Percentiles rank a stretch among this genome's conserved stretches.
Evolutionary conservation across 2,329 filamentous ascomycete species (phyloP).

Genomic region (Nothophaeocryptopus gaeumannii): DNA sequence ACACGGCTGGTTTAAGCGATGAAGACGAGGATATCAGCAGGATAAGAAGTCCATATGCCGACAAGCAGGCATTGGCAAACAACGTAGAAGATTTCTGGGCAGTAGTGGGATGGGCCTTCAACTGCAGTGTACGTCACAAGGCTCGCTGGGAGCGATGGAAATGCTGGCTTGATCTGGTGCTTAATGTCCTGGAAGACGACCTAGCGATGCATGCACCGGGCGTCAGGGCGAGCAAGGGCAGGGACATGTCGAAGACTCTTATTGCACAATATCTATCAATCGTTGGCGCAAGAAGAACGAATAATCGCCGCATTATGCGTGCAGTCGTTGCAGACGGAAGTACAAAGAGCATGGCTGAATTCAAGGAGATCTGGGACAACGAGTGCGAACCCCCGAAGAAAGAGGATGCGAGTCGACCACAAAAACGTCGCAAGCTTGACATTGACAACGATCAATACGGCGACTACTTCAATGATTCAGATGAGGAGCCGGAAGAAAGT

Average conservation of each 20-base stretch:
- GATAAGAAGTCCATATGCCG: slow-evolving; percentile 60
- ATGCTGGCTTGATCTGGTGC: slow-evolving; percentile 73
- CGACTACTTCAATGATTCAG: slow-evolving; percentile 34
- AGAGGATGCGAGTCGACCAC: slow-evolving; percentile 54
- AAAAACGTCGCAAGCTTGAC: slow-evolving; percentile 51
- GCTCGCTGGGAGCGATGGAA: slow-evolving; percentile 79
- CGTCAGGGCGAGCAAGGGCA: slow-evolving; percentile 18
- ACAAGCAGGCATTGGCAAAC: slow-evolving; percentile 66
- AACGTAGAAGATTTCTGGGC: slow-evolving; percentile 87
- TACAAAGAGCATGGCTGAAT: slow-evolving; percentile 52
- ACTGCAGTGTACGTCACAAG: slow-evolving; percentile 72
- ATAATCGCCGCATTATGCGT: slow-evolving; percentile 56
- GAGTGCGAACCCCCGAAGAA: slow-evolving; percentile 55
- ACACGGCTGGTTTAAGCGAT: slow-evolving; percentile 24
- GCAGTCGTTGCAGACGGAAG: slow-evolving; percentile 67
- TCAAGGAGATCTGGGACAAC: slow-evolving; percentile 64
- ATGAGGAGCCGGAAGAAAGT: slow-evolving; percentile 19
- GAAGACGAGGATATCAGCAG: slow-evolving; percentile 44
- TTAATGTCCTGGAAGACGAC: slow-evolving; percentile 73
- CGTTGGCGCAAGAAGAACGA: slow-evolving; percentile 38
- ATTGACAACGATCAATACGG: slow-evolving; percentile 50
- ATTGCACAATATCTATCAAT: slow-evolving; percentile 58
- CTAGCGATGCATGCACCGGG: slow-evolving; percentile 54
- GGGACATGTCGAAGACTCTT: slow-evolving; percentile 53
- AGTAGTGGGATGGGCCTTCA: slow-evolving; percentile 86